Evolutionary conservation across 1,284 basidiomycete species (phyloP).

Genomic region (Takashimella koratensis): DNA sequence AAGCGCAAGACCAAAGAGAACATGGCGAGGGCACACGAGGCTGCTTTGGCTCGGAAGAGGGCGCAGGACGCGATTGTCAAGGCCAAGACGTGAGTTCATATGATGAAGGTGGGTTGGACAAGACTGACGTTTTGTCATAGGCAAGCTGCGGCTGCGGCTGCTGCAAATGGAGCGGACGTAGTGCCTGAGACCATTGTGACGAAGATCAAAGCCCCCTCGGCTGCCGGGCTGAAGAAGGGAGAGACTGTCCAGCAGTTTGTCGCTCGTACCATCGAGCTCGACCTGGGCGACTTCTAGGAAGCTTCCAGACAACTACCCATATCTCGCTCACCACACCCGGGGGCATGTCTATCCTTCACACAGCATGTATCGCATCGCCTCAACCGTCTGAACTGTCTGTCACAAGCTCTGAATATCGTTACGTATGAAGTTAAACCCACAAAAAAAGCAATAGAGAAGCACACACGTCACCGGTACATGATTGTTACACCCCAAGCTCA

Average conservation of each 20-base stretch:
- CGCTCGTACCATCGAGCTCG: conserved; percentile 47
- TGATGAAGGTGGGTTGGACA: not conserved
- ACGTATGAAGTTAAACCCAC: no score
- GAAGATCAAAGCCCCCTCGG: conserved; percentile 16
- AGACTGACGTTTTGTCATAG: conserved; percentile 1
- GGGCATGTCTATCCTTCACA: no score
- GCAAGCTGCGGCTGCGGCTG: not conserved
- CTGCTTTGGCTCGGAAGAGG: conserved; percentile 64
- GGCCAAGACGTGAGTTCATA: conserved; percentile 26
- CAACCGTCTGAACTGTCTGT: no score
- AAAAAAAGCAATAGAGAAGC: no score
- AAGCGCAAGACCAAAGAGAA: conserved; percentile 72
- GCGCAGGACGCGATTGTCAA: conserved; percentile 41
- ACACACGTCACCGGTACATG: not conserved
- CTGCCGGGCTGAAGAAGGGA: conserved; percentile 35
- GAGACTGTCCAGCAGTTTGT: conserved; percentile 47
- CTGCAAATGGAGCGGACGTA: not conserved
- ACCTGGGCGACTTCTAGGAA: conserved; percentile 49
- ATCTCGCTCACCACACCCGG: no score
- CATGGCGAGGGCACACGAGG: conserved; percentile 69
- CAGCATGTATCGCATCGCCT: not conserved
- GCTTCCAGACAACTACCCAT: not conserved
- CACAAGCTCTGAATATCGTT: no score
- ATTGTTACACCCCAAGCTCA: not conserved
- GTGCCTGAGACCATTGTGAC: not conserved